phyloP scores from a whole-genome alignment of 805 yeast genomes.

The Hanseniaspora thailandica region DNA sequence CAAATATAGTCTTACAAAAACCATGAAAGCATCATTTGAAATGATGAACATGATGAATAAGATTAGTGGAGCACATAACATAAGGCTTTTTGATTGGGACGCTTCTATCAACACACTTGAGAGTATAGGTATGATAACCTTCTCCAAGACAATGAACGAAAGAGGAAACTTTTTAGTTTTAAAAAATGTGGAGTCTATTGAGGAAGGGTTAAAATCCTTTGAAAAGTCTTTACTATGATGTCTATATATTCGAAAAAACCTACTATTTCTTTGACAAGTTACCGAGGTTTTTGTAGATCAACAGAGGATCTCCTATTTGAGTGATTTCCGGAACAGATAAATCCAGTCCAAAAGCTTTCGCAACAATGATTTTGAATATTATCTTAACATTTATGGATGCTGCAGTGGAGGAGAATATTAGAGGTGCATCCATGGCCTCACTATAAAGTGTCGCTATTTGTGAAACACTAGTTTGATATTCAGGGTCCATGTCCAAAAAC shows the following conservation, averaged over 20 bases:
- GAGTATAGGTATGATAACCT: constrained; percentile 66
- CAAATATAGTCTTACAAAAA: constrained; percentile 23
- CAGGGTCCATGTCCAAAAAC: constrained; percentile 64
- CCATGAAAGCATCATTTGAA: background rate
- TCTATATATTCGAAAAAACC: background rate
- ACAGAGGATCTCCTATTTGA: constrained; percentile 82
- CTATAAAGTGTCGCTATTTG: constrained; percentile 76
- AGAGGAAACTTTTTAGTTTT: constrained; percentile 53
- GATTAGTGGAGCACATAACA: constrained; percentile 33
- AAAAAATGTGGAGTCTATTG: constrained; percentile 23
- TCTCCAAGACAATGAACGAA: constrained; percentile 58
- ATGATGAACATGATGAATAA: constrained; percentile 28
- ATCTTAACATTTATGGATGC: constrained; percentile 88
- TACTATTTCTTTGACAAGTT: constrained; percentile 14
- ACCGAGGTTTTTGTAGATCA: constrained; percentile 43
- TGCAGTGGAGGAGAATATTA: constrained; percentile 81
- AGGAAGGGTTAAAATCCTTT: constrained; percentile 42
- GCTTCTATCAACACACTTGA: constrained; percentile 54
- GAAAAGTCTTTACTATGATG: constrained; percentile 49
- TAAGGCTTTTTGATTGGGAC: constrained; percentile 44
- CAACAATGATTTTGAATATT: constrained; percentile 78
- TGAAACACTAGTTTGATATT: constrained; percentile 76
- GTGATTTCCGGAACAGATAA: constrained; percentile 73
- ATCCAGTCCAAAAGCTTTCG: constrained; percentile 80
- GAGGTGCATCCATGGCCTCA: constrained; percentile 72